Evolutionary conservation across 805 yeast genomes (phyloP).

Genomic region (Suhomyces sp.): DNA sequence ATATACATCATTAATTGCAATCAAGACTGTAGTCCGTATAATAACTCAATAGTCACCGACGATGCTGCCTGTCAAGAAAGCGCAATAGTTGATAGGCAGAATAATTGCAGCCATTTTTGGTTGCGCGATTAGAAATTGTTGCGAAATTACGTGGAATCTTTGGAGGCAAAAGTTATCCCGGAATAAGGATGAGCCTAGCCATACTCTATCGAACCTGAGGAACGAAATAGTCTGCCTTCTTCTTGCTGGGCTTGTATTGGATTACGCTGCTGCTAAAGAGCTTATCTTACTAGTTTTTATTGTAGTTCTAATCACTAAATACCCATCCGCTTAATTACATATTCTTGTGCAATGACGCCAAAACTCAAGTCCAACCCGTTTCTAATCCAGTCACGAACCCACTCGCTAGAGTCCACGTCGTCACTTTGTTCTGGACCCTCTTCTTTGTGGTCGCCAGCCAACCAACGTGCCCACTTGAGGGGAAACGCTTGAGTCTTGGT

Average conservation of each 20-base stretch:
- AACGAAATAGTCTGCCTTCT: too few relatives aligned
- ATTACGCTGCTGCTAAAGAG: too few relatives aligned
- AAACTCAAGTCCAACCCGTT: conserved; percentile 71
- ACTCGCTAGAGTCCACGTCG: conserved; percentile 38
- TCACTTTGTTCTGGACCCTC: conserved; percentile 19
- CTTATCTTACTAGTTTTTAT: background rate
- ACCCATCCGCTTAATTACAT: conserved; percentile 90
- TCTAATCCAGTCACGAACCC: conserved; percentile 46
- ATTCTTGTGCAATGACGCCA: conserved; percentile 87
- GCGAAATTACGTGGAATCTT: background rate
- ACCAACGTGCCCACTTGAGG: conserved; percentile 88
- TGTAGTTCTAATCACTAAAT: conserved; percentile 22
- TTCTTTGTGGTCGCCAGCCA: conserved; percentile 47
- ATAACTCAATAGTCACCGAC: too few relatives aligned
- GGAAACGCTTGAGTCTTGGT: conserved; percentile 91
- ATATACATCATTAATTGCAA: background rate
- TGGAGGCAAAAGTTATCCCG: too few relatives aligned
- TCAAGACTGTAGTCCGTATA: background rate
- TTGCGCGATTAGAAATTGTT: background rate
- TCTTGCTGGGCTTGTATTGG: too few relatives aligned
- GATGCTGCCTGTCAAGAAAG: background rate
- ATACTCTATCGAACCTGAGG: too few relatives aligned
- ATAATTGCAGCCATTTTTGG: background rate
- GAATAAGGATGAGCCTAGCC: too few relatives aligned
- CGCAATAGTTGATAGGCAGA: background rate